Evolutionary conservation across 257 asterid genomes (phyloP), one percentile per base, ranked within the genome.

Genomic region (Rauvolfia tetraphylla): DNA sequence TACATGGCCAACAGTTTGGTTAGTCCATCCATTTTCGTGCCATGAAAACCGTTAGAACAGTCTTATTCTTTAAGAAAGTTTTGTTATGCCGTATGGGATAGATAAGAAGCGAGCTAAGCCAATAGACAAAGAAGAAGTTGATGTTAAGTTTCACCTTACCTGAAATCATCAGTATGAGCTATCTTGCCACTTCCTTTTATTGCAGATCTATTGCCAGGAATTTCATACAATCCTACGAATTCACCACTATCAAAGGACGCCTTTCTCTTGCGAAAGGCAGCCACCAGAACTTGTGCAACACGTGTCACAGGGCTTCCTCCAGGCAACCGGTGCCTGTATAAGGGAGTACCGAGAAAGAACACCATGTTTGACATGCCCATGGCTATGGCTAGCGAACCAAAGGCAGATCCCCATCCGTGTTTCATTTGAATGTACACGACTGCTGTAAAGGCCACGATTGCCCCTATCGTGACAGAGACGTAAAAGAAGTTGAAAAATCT

Each of bases 231-330:
- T 25, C 98, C 99, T 54, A 91, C 91, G 13, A 83, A 78, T 75
- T 95, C 96, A 25, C 99, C 92, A 81, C 90, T 87, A 38, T 88
- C 86, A 29, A 91, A 92, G 3, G 90, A 76, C 75, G 80, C 88
- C 2, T 88, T 88, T 81, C 97, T 89, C 91, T 95, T 95, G 22
- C 91, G 83, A 38, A 88, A 90, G 29, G 99, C 98, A 46, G 99
- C 97, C 73, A 89, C 89, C 0, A 95, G 75, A 34, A 95, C 98
- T 78, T 92, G 99, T 15, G 99, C 96, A 18, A 92, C 96, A 13
- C 99, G 92, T 25, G 99, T 95, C 18, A 95, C 89, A 1, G 98
- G 98, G 83, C 98, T 92, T 68, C 99, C 99, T 62, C 99, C 99
- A 0, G 99, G 97, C 72, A 90, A 39, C 79, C 96, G 88, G 71